A percentile compares a stretch with the other conserved stretches of the same genome.
These are phyloP conservation scores for Osmanthus fragrans DNA, from an alignment of 257 asterid genomes.

Conservation along the genomic window DNA sequence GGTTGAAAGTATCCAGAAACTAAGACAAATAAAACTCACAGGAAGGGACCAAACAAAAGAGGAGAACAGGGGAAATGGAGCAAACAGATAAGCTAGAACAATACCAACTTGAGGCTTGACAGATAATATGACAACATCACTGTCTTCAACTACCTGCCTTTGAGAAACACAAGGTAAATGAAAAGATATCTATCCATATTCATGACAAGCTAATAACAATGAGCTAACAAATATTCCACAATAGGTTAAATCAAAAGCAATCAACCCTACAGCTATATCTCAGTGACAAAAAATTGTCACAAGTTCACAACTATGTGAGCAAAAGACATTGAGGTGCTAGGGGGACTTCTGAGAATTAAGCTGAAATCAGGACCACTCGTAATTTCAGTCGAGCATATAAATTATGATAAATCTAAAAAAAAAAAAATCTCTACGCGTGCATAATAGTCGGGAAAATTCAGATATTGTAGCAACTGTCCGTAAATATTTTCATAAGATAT, in stretches of 20 bases:
- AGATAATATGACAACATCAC: slow-evolving; percentile 83
- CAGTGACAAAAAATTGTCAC: background rate
- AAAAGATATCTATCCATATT: slow-evolving; percentile 9
- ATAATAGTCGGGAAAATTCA: background rate
- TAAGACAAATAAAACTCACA: background rate
- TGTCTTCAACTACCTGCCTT: slow-evolving; percentile 79
- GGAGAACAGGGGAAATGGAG: background rate
- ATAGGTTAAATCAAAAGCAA: background rate
- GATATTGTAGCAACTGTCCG: background rate
- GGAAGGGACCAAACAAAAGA: background rate
- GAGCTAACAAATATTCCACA: background rate
- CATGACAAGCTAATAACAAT: background rate
- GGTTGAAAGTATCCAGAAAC: background rate
- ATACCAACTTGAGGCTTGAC: slow-evolving; percentile 97
- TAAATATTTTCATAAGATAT: background rate
- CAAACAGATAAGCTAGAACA: slow-evolving; percentile 10
- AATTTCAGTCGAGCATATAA: background rate
- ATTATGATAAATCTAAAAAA: too few relatives aligned
- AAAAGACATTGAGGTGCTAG: too few relatives aligned
- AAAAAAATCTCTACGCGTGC: background rate
- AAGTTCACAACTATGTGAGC: background rate
- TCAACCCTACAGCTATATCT: background rate
- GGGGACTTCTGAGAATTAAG: too few relatives aligned
- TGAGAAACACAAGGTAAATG: slow-evolving; percentile 20
- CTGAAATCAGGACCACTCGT: too few relatives aligned